Base-by-base conservation (phyloP, 140 eudicot species). In the Stevia rebaudiana region DNA sequence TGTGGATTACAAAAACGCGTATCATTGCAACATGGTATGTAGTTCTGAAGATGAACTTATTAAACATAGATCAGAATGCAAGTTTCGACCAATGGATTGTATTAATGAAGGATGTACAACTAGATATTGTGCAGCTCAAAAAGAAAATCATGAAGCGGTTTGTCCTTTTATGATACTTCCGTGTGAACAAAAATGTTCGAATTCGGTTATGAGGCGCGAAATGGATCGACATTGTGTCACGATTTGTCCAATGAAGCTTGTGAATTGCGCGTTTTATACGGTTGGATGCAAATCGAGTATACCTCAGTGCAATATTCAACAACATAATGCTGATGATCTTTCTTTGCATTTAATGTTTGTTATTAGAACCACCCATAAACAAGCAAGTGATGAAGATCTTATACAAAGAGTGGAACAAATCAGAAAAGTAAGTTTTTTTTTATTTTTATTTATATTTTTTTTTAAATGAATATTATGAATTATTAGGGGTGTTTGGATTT, bases 151-250 rank as follows among this genome's bases (percentile, higher is more conserved):
- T 64, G 98, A 90, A 53, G 83, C 95, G 0, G 22, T 78, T 28
- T 90, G 98, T 51, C 95, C 91, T 25, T 90, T 90, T 28, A 84
- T 84, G 78, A 70, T 90, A 54, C 88, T 90, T 44, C 84, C 82
- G 3, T 90, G 98, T 57, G 98, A 90, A 54, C 98, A 90, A 79
- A 82, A 84, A 40, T 90, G 98, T 70, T 48, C 88, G 1, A 83
- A 69, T 12, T 69, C 6, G 44, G 68, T 90, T 25, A 78, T 90
- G 94, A 87, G 98, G 75, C 84, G 95, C 6, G 97, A 90, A 18
- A 90, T 90, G 97, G 97, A 90, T 73, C 76, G 87, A 55, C 97
- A 90, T 70, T 90, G 98, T 65, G 87, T 90, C 28, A 90, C 98
- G 33, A 61, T 75, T 17, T 90, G 98, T 71, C 94, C 94, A 7